Base-by-base conservation (phyloP, 192 early-diverging fungal genomes). In the Rhizoclosmatium sp. region DNA sequence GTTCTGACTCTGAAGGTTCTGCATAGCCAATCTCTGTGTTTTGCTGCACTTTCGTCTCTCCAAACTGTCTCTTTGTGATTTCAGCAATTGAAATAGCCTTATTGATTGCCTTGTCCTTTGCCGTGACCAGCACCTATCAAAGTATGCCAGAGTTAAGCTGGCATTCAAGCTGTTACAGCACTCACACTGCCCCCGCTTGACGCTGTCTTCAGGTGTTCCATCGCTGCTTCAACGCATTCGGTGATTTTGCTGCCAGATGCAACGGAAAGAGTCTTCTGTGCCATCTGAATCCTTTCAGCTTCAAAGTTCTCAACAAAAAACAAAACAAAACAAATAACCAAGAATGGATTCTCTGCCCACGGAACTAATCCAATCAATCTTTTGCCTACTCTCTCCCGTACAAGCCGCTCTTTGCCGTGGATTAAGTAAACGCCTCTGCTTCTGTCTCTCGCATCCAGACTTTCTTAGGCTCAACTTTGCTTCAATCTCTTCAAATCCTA, bases 11-110 rank as follows among this genome's bases (percentile, higher is more conserved):
- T 12, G 67, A 44, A 12, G 40, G 12, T 31, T 31, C 31, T 12
- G 21, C 21, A 23, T 69, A 69, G 9, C 40, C 21, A 21, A 69
- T 69, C 7, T 41, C 45, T 12, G 67, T 69, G 14, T 9, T 69
- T 69, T 69, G 67, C 12, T 19, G 21, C 41, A 69, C 4, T 16
- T 40, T 46, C 46, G 45, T 10, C 16, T 23, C 14, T 7, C 67
- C 67, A 12, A 69, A 69, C 67, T 69, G 31, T 14, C 67, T 9
- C 41, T 69, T 69, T 47, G 46, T 44, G 19, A 69, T 69, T 44
- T 69, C 67, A 2, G 44, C 67, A 47, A 69, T 44, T 9, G 41
- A 46, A 10, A 69, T 69, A 9, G 46, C 67, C 46, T 69, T 69
- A n/a, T 9, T 19, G 42, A 69, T 69, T 7, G 67, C 67, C 3